Base-by-base conservation (phyloP, 176 grass and related monocot species). In the Secale cereale region DNA sequence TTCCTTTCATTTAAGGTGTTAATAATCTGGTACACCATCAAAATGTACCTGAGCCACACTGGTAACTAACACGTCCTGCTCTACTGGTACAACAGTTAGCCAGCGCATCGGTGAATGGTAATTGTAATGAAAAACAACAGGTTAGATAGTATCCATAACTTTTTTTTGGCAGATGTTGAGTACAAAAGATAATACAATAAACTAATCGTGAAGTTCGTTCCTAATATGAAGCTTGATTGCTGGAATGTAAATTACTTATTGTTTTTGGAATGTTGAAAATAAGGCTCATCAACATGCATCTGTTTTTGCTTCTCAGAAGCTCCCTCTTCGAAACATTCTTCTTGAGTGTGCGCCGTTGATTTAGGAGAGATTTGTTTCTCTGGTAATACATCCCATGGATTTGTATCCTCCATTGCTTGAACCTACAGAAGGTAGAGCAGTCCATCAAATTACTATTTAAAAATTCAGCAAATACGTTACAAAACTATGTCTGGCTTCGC, bases 301-400 rank as follows among this genome's bases (percentile, higher is more conserved):
- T 92, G 90, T 78, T 91, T 91, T 72, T 95, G 88, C 32, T 95
- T 98, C 82, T 94, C 92, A 22, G 76, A 86, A 87, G 67, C 56
- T 12, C 80, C 82, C 90, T 91, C 93, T 32, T 82, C 54, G 66
- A 94, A 94, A 50, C 46, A 50, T 50, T 50, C 46, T 17, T 16
- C 15, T 17, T 6, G 14, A 50, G 15, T 50, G 46, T 50, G 46
- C 15, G 0, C 46, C 0, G 23, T 79, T 39, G 23, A 41, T 46
- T 78, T 62, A 31, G 15, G 46, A 50, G 4, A 50, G 46, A 1
- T 5, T 50, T 17, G 5, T 50, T 50, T 50, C 14, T 50, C 46
- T 6, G 46, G 46, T 50, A 17, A 17, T 50, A 17, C 46, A 50
- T 17, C 5, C 15, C 46, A 15, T 16, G 5, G 46, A 50, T 16